phyloP scores from a whole-genome alignment of 306 rosid species.

The Abrus pulchellus region DNA sequence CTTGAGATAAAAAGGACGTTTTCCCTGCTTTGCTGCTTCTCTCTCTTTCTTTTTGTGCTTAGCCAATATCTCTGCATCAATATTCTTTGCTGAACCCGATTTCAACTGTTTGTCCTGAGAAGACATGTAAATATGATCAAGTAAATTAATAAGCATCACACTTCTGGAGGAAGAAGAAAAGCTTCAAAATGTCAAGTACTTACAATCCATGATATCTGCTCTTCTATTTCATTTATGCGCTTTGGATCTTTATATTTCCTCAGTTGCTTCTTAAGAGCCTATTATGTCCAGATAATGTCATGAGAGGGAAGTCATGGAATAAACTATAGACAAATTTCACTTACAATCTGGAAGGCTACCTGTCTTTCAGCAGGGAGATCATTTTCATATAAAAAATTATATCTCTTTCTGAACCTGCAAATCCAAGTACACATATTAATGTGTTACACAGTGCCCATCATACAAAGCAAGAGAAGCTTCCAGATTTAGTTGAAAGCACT shows the following conservation, averaged over 20 bases:
- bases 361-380: constrained; percentile 61
- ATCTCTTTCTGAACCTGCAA: constrained; percentile 84
- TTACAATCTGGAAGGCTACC: constrained; percentile 42
- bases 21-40: constrained; percentile 81
- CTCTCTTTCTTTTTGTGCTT: constrained; percentile 83
- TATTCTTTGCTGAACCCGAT: constrained; percentile 55
- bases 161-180: constrained; percentile 32
- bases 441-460: constrained; percentile 1
- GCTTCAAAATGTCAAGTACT: constrained; percentile 43
- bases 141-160: constrained; percentile 1
- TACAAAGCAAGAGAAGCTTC: constrained; percentile 8
- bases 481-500: constrained; percentile 20
- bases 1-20: constrained; percentile 74
- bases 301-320: constrained; percentile 26
- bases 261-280: constrained; percentile 69
- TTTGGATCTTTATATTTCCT: constrained; percentile 62
- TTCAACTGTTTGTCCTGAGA: constrained; percentile 79
- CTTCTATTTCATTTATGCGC: constrained; percentile 61
- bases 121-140: constrained; percentile 9
- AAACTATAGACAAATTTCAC: constrained; percentile 22
- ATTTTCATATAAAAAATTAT: constrained; percentile 65
- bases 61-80: constrained; percentile 62
- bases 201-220: constrained; percentile 71
- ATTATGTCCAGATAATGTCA: constrained; percentile 35
- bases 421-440: constrained; percentile 28